Evolutionary conservation across 176 grass and related monocot species (phyloP).

Genomic region (Sorghum bicolor): DNA sequence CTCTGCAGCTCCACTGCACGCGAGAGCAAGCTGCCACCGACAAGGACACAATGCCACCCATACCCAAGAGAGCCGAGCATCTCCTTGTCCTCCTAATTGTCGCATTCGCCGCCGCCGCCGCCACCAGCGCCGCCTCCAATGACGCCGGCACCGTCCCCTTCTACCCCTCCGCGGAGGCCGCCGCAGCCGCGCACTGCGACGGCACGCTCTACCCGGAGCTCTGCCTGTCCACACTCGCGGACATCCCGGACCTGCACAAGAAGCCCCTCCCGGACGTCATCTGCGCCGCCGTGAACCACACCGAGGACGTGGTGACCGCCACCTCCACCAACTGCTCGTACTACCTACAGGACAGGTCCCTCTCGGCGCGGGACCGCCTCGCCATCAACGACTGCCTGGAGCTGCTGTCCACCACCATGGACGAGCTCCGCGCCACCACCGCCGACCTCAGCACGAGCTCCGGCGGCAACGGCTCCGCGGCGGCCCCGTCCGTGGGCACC

Average conservation of each 20-base stretch:
- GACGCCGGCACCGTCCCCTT: background rate
- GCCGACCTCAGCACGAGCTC: slow-evolving; percentile 15
- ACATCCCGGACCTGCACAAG: slow-evolving; percentile 49
- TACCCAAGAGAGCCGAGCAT: background rate
- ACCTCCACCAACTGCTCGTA: slow-evolving; percentile 47
- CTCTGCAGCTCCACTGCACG: background rate
- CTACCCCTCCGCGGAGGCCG: slow-evolving; percentile 35
- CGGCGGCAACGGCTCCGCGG: background rate
- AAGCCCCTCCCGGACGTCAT: slow-evolving; percentile 66
- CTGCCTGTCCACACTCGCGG: slow-evolving; percentile 60
- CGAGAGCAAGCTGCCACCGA: background rate
- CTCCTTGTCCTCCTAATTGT: slow-evolving; percentile 29
- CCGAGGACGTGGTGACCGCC: slow-evolving; percentile 32
- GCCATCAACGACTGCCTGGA: slow-evolving; percentile 74
- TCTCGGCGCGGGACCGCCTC: slow-evolving; percentile 30
- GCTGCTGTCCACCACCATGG: slow-evolving; percentile 59
- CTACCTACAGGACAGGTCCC: slow-evolving; percentile 34
- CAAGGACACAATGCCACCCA: slow-evolving; percentile 25
- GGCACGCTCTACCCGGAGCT: slow-evolving; percentile 73
- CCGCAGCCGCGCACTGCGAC: slow-evolving; percentile 52
- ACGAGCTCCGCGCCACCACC: slow-evolving; percentile 45
- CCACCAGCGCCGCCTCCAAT: background rate
- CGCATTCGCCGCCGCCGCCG: background rate
- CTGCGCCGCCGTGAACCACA: slow-evolving; percentile 45
- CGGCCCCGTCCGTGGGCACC: background rate